phyloP scores from a whole-genome alignment of 371 early-diverging fungal species.

The Mortierella sp. region DNA sequence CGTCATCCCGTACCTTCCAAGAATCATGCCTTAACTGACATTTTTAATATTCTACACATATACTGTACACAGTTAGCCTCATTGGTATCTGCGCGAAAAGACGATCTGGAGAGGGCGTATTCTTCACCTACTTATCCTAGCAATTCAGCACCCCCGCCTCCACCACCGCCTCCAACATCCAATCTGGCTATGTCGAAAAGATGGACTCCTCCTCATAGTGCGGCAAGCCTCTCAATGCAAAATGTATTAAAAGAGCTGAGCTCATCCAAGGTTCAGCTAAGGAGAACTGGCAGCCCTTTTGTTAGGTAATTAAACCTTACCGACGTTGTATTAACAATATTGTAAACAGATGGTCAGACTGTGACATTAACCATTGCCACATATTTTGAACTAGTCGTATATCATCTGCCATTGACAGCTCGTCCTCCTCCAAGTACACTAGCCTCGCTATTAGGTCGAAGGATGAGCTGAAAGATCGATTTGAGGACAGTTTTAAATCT shows the following conservation, averaged over 20 bases:
- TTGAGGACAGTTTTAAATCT: not conserved
- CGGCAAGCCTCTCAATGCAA: constrained; percentile 35
- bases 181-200: constrained; percentile 13
- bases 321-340: not conserved
- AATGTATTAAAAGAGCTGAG: constrained; percentile 43
- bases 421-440: constrained; percentile 30
- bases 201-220: constrained; percentile 29
- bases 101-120: constrained; percentile 15
- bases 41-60: constrained; percentile 1
- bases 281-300: constrained; percentile 48
- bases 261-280: constrained; percentile 31
- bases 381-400: constrained; percentile 19
- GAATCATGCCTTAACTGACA: not conserved
- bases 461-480: not conserved
- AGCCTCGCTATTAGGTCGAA: constrained; percentile 29
- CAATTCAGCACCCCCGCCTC: constrained; percentile 28
- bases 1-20: not conserved
- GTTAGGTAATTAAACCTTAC: constrained; percentile 21
- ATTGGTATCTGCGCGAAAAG: constrained; percentile 38
- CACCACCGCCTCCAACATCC: constrained; percentile 5
- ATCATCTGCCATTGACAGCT: constrained; percentile 24
- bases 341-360: not conserved
- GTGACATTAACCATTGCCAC: no score
- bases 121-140: constrained; percentile 5
- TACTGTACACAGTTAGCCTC: constrained; percentile 37